Evolutionary conservation across 2,329 filamentous ascomycete genomes (phyloP).

Genomic region (Aspergillus ochraceus): DNA sequence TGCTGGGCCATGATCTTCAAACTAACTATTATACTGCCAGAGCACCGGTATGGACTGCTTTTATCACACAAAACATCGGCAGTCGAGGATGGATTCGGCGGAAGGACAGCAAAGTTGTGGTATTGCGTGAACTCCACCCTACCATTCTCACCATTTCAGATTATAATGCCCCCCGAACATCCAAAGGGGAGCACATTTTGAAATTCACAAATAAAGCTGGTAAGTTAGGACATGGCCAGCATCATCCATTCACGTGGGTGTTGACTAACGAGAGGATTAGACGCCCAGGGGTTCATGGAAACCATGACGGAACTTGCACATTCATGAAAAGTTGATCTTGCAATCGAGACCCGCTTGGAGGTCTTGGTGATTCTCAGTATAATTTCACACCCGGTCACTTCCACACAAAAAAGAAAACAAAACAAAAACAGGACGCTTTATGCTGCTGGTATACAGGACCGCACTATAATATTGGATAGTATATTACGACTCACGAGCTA

Average conservation of each 20-base stretch:
- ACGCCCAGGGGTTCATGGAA: conserved; percentile 40
- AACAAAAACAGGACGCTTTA: neutral
- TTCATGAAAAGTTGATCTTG: neutral
- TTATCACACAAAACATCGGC: conserved; percentile 51
- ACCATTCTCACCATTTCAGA: conserved; percentile 54
- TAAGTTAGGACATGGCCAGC: conserved; percentile 17
- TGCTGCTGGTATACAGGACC: neutral
- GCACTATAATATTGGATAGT: neutral
- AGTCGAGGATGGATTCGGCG: conserved; percentile 51
- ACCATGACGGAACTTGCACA: conserved; percentile 31
- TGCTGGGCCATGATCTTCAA: neutral
- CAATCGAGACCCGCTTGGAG: neutral
- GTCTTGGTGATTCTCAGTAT: neutral
- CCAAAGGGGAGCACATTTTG: conserved; percentile 40
- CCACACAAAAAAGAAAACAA: neutral
- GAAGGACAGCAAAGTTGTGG: conserved; percentile 43
- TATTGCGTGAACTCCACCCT: conserved; percentile 52
- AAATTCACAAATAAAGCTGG: conserved; percentile 37
- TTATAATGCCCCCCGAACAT: conserved; percentile 45
- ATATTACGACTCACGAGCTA: conserved; percentile 8
- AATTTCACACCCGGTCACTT: neutral
- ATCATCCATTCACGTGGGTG: neutral
- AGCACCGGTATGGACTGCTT: conserved; percentile 63
- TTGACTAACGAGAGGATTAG: conserved; percentile 25
- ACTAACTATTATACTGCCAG: conserved; percentile 22